Conservation (phyloP, 2,329 filamentous ascomycete species). For the Diplodia corticola region DNA sequence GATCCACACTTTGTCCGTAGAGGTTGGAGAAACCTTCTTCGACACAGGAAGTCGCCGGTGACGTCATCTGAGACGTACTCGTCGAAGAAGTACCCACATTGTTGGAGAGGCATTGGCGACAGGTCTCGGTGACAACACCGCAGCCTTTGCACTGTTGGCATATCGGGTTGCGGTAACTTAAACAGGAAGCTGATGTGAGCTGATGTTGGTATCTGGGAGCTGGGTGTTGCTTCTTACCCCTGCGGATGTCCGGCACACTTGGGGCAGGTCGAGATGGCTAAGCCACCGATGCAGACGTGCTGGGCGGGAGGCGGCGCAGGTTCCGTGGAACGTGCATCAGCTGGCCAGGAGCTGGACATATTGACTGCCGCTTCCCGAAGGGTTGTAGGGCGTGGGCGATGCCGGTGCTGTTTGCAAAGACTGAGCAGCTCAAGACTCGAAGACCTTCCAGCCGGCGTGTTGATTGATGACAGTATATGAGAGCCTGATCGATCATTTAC, state of each 20-base stretch:
- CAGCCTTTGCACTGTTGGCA: conserved; percentile 21
- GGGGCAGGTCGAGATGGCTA: conserved; percentile 19
- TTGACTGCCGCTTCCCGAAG: neutral
- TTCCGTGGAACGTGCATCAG: neutral
- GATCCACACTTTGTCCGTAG: neutral
- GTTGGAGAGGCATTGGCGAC: conserved; percentile 12
- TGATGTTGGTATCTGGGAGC: too few species aligned
- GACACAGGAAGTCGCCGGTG: conserved; percentile 7
- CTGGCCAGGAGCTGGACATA: conserved; percentile 16
- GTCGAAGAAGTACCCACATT: conserved; percentile 1
- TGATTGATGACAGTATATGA: neutral
- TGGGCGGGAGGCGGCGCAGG: neutral
- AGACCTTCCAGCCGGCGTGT: neutral
- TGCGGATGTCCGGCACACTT: conserved; percentile 21
- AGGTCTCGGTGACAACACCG: conserved; percentile 13
- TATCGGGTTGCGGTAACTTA: conserved; percentile 21
- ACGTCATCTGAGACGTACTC: conserved; percentile 12
- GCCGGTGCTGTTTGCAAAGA: neutral
- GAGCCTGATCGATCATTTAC: neutral
- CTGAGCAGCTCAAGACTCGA: neutral
- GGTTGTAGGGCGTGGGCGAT: neutral
- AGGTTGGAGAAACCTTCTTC: neutral
- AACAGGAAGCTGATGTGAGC: neutral
- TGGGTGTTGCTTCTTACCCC: neutral
- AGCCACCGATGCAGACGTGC: conserved; percentile 19